These are phyloP conservation scores for Cerrena zonata DNA, from an alignment of 1,284 basidiomycete genomes.

Conservation along the genomic window DNA sequence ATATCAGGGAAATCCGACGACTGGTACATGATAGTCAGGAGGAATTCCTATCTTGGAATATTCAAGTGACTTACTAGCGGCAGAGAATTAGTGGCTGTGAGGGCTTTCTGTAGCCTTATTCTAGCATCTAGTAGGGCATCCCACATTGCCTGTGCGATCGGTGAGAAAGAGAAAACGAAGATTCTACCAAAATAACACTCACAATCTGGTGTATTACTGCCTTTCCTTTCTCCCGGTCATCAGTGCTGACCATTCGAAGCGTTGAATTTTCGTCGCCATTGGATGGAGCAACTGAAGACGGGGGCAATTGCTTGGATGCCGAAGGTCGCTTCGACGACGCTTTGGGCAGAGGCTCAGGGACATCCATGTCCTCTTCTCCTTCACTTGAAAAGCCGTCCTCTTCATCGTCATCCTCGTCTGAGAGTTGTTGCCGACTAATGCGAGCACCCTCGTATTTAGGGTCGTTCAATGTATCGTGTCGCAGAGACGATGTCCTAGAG, in stretches of 20 bases:
- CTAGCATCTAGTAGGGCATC: slow-evolving; percentile 80
- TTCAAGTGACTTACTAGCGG: slow-evolving; percentile 37
- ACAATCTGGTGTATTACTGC: slow-evolving; percentile 81
- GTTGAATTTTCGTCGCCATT: neutral
- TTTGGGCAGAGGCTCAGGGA: neutral
- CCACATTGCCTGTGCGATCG: slow-evolving; percentile 65
- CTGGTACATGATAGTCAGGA: neutral
- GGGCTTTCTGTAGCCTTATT: slow-evolving; percentile 83
- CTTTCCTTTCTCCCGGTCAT: slow-evolving; percentile 65
- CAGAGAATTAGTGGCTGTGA: slow-evolving; percentile 58
- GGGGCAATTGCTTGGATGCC: neutral
- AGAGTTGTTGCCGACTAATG: slow-evolving; percentile 56
- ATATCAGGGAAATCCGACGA: slow-evolving; percentile 4
- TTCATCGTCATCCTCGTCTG: slow-evolving; percentile 33
- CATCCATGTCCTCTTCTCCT: slow-evolving; percentile 18
- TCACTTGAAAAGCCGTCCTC: slow-evolving; percentile 21
- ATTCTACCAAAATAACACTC: neutral
- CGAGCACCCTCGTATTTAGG: slow-evolving; percentile 73
- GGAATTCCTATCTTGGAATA: neutral
- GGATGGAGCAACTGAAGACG: no score
- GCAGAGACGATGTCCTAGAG: slow-evolving; percentile 60
- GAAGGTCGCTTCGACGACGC: neutral
- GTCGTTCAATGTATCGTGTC: slow-evolving; percentile 58
- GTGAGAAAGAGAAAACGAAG: neutral
- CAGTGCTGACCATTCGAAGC: neutral